Base-by-base conservation (phyloP, 495 filamentous ascomycete genomes). In the Podospora pseudopauciseta region DNA sequence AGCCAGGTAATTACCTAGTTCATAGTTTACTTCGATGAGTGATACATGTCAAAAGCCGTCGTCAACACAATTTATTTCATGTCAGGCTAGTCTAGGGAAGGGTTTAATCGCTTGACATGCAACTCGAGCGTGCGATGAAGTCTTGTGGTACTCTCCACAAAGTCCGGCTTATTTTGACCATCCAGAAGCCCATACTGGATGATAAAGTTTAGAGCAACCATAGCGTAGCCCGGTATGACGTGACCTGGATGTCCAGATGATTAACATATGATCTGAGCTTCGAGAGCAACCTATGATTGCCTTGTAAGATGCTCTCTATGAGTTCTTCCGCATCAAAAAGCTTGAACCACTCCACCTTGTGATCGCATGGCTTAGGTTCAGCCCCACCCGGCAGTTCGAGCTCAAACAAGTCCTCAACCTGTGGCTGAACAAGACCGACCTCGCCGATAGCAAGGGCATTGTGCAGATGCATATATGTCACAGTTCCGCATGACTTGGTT, bases 381-480 rank as follows among this genome's bases (percentile, higher is more conserved):
- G 13, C 39, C 2, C 39, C 39, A 2, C 13, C 39, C 7, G 55
- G 55, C n/a, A 26, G n/a, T 26, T 58, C 55, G 5, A 58, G n/a
- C n/a, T 58, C 55, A 58, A 9, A 58, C 55, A 58, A 18, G 23
- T 58, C 26, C 18, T 58, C 55, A 23, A 58, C 55, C 55, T 58
- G n/a, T 19, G 55, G n/a, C 55, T 58, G 19, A 26, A 26, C 5
- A 26, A 58, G 55, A 20, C 23, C n/a, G 1, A 5, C 23, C n/a
- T 58, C 55, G 23, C 55, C 55, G 4, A 20, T 58, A 5, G 23
- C 55, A 26, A 20, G 23, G n/a, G 7, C 18, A 26, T 58, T n/a
- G 23, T 5, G n/a, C 7, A 20, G 5, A 26, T 58, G 55, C n/a
- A 58, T 20, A 18, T 58, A 20, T 5, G 55, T 20, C 5, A 58